Percentiles rank a stretch among this genome's conserved stretches.
phyloP scores from a whole-genome alignment of 2,329 filamentous ascomycete genomes.

The Drechslerella coelobrocha region DNA sequence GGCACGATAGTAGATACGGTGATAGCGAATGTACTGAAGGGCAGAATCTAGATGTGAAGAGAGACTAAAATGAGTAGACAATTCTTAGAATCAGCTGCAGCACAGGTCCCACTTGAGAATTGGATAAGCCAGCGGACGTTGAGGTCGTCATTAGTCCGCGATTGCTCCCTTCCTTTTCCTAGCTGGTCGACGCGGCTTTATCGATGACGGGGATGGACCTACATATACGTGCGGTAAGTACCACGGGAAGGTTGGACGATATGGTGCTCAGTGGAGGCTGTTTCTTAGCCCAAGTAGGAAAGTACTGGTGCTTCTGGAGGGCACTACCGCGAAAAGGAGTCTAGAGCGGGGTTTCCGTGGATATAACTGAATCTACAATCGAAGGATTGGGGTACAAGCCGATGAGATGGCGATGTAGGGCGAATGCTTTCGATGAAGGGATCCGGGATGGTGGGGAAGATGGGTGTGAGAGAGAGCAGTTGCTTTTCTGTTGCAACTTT shows the following conservation, averaged over 20 bases:
- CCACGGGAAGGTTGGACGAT: background rate
- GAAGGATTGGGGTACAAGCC: background rate
- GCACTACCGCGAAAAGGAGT: background rate
- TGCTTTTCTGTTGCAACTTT: background rate
- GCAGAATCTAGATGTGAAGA: background rate
- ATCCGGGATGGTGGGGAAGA: conserved; percentile 1
- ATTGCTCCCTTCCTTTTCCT: background rate
- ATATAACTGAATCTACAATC: background rate
- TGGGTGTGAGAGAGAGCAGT: background rate
- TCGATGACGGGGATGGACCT: conserved; percentile 1
- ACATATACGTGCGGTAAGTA: background rate
- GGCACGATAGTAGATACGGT: conserved; percentile 24
- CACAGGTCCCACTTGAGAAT: background rate
- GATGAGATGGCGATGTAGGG: background rate
- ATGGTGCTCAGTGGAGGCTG: background rate
- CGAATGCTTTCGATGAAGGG: background rate
- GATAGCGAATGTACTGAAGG: background rate
- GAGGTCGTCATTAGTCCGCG: background rate
- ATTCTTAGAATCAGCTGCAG: background rate
- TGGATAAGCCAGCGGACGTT: background rate
- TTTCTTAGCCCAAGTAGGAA: background rate
- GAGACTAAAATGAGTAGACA: background rate
- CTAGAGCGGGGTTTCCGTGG: background rate
- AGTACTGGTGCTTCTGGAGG: background rate
- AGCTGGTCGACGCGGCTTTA: background rate